Evolutionary conservation across 2,329 filamentous ascomycete genomes (phyloP).

Genomic region (Apiospora phragmitis): DNA sequence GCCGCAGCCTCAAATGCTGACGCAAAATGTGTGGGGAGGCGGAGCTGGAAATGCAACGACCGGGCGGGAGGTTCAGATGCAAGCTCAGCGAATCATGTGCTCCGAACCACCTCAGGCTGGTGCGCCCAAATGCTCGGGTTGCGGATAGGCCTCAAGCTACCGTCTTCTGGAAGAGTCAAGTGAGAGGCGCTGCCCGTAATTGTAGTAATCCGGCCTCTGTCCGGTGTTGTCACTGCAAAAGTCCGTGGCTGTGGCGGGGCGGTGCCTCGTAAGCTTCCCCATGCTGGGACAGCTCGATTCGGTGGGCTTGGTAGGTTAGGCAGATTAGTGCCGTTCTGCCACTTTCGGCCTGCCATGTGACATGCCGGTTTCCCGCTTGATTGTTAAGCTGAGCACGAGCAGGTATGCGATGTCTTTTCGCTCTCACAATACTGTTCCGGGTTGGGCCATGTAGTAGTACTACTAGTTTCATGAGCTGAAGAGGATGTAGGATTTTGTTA

Average conservation of each 20-base stretch:
- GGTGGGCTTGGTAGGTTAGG: background rate
- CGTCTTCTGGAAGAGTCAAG: background rate
- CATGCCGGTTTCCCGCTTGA: background rate
- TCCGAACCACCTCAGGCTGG: background rate
- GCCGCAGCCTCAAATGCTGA: background rate
- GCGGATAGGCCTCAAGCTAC: background rate
- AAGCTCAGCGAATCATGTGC: background rate
- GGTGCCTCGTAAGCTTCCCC: background rate
- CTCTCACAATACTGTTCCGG: background rate
- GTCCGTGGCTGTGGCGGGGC: conserved; percentile 5
- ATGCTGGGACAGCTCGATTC: background rate
- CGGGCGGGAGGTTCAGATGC: background rate
- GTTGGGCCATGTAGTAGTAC: background rate
- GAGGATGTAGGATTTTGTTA: background rate
- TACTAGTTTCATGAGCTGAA: background rate
- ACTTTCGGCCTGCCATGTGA: background rate
- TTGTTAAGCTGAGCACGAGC: background rate
- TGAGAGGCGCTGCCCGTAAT: background rate
- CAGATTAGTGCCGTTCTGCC: background rate
- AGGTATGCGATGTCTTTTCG: background rate
- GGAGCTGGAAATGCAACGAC: background rate
- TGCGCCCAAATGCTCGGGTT: background rate
- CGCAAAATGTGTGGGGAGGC: background rate
- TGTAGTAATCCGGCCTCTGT: background rate
- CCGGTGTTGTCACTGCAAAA: background rate